Evolutionary conservation across 2,329 filamentous ascomycete species (phyloP).

Genomic region (Chlorencoelia australis): DNA sequence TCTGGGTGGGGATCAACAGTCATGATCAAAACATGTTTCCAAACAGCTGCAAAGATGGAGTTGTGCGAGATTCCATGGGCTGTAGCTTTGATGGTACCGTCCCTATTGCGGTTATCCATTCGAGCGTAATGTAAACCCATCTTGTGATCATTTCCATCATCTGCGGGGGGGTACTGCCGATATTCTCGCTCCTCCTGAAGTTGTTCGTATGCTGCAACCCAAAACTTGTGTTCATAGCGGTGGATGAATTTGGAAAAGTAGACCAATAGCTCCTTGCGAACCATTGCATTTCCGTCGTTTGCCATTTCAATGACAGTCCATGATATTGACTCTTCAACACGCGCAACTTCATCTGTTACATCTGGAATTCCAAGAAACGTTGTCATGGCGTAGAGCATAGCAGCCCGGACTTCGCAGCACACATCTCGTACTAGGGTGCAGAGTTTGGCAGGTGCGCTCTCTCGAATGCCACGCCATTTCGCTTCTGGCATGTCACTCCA

Average conservation of each 20-base stretch:
- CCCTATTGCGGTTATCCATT: slow-evolving; percentile 42
- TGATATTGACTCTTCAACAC: slow-evolving; percentile 84
- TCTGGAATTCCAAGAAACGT: slow-evolving; percentile 92
- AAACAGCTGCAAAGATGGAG: slow-evolving; percentile 85
- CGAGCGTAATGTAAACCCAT: slow-evolving; percentile 54
- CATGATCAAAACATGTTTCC: slow-evolving; percentile 85
- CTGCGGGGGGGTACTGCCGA: slow-evolving; percentile 42
- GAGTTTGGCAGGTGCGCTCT: slow-evolving; percentile 68
- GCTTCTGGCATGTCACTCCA: slow-evolving; percentile 88
- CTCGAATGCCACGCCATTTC: slow-evolving; percentile 91
- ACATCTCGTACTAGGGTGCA: slow-evolving; percentile 74
- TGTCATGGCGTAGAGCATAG: slow-evolving; percentile 87
- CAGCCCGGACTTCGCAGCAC: slow-evolving; percentile 84
- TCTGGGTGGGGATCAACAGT: slow-evolving; percentile 93
- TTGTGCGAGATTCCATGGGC: slow-evolving; percentile 64
- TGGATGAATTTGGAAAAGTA: slow-evolving; percentile 89
- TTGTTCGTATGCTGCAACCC: slow-evolving; percentile 87
- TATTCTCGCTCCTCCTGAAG: slow-evolving; percentile 73
- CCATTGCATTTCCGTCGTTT: slow-evolving; percentile 87
- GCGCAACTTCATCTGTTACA: slow-evolving; percentile 79
- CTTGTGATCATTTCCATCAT: slow-evolving; percentile 48
- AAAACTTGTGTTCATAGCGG: slow-evolving; percentile 83
- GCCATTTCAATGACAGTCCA: slow-evolving; percentile 85
- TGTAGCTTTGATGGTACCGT: slow-evolving; percentile 46
- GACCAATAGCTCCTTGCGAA: slow-evolving; percentile 84